Conservation (phyloP, 108 stramenopile species). For the Fragilariopsis cylindrus region DNA sequence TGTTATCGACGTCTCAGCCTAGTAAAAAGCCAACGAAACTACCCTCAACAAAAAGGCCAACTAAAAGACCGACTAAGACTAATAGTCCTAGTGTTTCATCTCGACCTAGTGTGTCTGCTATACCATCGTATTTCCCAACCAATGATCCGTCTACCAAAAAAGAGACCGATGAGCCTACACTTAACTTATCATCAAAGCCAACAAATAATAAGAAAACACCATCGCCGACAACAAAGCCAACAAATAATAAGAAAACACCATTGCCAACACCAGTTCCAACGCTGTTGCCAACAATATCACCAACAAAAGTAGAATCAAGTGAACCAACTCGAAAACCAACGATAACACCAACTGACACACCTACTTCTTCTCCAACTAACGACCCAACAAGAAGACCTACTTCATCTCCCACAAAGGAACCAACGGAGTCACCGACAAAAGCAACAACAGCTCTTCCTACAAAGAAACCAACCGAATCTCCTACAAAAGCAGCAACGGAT, state of each 20-base stretch:
- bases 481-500: not conserved
- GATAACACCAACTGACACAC: not conserved
- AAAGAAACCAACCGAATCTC: not conserved
- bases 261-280: not conserved
- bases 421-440: too few relatives aligned
- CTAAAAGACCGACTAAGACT: not conserved
- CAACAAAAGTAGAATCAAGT: not conserved
- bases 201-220: not conserved
- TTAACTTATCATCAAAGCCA: not conserved
- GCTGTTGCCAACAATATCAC: not conserved
- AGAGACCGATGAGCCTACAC: not conserved
- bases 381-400: not conserved
- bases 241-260: not conserved
- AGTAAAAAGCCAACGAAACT: not conserved
- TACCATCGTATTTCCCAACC: too few relatives aligned
- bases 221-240: not conserved
- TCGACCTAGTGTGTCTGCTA: too few relatives aligned
- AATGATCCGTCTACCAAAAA: not conserved
- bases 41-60: not conserved
- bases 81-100: not conserved
- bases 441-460: not conserved
- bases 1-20: not conserved
- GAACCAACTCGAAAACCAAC: not conserved
- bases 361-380: not conserved
- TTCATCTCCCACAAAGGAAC: not conserved